phyloP scores from a whole-genome alignment of 768 basidiomycete genomes.

The Daedalea quercina region DNA sequence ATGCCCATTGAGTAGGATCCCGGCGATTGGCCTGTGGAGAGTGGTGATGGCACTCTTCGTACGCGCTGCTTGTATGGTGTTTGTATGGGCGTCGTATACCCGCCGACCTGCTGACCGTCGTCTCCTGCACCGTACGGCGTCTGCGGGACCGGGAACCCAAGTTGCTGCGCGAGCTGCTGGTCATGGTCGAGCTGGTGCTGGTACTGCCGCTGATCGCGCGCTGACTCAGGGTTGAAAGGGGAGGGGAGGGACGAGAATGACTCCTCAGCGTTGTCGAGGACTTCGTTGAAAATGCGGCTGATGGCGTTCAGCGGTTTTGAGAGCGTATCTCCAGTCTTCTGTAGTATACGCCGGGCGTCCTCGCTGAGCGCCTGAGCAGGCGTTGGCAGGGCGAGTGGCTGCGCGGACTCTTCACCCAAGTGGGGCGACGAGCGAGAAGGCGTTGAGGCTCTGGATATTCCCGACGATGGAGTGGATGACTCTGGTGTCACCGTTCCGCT shows the following conservation, averaged over 20 bases:
- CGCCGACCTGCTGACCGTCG: slow-evolving; percentile 9
- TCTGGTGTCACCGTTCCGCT: slow-evolving; percentile 27
- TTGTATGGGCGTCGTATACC: slow-evolving; percentile 26
- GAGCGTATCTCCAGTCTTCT: slow-evolving; percentile 86
- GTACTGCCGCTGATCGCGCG: slow-evolving; percentile 40
- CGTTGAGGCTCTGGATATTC: slow-evolving; percentile 26
- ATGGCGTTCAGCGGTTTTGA: slow-evolving; percentile 90
- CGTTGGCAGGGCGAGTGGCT: slow-evolving; percentile 62
- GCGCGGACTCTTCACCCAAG: slow-evolving; percentile 86
- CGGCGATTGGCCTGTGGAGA: slow-evolving; percentile 17
- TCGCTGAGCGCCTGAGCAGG: slow-evolving; percentile 42
- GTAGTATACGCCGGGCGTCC: slow-evolving; percentile 78
- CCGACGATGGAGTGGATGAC: slow-evolving; percentile 19
- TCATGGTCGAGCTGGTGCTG: slow-evolving; percentile 28
- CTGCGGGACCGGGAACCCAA: slow-evolving; percentile 26
- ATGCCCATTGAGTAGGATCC: slow-evolving; percentile 27
- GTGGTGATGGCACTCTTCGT: slow-evolving; percentile 31
- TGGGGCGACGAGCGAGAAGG: slow-evolving; percentile 31
- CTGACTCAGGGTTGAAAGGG: slow-evolving; percentile 64
- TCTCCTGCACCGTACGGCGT: slow-evolving; percentile 33
- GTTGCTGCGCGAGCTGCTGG: slow-evolving; percentile 22
- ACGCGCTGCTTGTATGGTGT: slow-evolving; percentile 76
- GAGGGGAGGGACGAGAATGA: slow-evolving; percentile 60
- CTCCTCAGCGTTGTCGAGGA: slow-evolving; percentile 65
- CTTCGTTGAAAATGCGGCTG: slow-evolving; percentile 81